Conservation (phyloP, 176 grass and related monocot genomes). For the Cymbopogon citratus region DNA sequence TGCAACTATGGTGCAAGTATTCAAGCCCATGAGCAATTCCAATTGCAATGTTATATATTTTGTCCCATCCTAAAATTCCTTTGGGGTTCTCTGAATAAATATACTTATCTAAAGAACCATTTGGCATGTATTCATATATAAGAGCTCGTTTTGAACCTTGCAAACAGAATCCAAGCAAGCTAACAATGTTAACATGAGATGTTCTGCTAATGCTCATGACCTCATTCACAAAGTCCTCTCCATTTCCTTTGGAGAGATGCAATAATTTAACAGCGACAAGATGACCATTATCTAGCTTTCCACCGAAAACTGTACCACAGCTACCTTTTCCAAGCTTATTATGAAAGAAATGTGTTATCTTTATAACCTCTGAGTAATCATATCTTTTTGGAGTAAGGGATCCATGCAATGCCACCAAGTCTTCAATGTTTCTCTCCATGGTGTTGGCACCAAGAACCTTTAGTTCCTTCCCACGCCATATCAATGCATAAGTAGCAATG, state of each 20-base stretch:
- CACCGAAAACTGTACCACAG: background rate
- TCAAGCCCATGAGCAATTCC: slow-evolving; percentile 50
- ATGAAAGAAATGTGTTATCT: too few species aligned
- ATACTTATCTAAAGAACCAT: slow-evolving; percentile 45
- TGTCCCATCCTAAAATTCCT: slow-evolving; percentile 39
- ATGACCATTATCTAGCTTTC: background rate
- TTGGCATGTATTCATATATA: slow-evolving; percentile 44
- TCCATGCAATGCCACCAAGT: too few species aligned
- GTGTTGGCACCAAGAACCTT: too few species aligned
- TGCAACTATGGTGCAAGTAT: slow-evolving; percentile 48
- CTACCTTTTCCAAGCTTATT: background rate
- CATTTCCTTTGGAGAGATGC: background rate
- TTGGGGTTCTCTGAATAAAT: slow-evolving; percentile 39
- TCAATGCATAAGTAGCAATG: too few species aligned
- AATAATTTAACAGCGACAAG: background rate
- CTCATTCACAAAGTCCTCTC: background rate
- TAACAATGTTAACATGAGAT: slow-evolving; percentile 55
- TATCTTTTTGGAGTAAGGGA: too few species aligned
- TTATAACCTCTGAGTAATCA: too few species aligned
- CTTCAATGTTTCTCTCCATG: too few species aligned
- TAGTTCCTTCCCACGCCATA: too few species aligned
- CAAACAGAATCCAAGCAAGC: slow-evolving; percentile 47
- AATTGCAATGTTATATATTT: slow-evolving; percentile 34
- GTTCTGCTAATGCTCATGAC: too few species aligned
- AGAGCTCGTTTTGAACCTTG: slow-evolving; percentile 40